A percentile compares a stretch with the other conserved stretches of the same genome.
These are phyloP conservation scores for Aspergillus sp. DNA, from an alignment of 2,329 filamentous ascomycete genomes.

Conservation along the genomic window DNA sequence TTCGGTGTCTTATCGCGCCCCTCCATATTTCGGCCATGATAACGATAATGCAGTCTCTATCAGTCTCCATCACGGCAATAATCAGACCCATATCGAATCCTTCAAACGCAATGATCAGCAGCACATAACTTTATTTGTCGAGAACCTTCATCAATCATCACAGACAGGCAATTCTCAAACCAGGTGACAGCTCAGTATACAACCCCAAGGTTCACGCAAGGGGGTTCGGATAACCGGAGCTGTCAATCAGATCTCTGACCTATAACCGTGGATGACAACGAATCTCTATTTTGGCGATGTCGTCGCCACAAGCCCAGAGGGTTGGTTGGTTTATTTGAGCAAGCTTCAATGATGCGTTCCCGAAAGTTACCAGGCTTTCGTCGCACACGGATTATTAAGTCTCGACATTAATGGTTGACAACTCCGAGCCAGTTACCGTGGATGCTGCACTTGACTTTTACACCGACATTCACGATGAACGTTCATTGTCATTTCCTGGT, in stretches of 20 bases:
- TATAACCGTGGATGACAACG: not conserved
- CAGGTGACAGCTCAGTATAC: not conserved
- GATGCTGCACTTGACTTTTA: no score
- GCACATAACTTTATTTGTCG: not conserved
- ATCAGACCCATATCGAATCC: not conserved
- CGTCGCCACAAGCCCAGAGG: not conserved
- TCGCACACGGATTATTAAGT: not conserved
- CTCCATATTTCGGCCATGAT: not conserved
- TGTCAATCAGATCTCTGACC: not conserved
- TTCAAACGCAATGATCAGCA: constrained; percentile 1
- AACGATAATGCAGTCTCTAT: not conserved
- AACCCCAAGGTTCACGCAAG: not conserved
- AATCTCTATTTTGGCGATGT: not conserved
- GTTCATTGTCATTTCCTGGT: no score
- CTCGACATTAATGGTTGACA: no score
- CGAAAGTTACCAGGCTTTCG: not conserved
- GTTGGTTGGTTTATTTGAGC: not conserved
- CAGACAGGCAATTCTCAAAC: not conserved
- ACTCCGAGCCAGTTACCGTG: no score
- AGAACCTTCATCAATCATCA: not conserved
- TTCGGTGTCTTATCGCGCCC: no score
- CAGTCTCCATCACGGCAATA: not conserved
- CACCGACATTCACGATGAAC: no score
- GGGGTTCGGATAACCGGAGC: not conserved
- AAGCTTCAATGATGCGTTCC: not conserved